Evolutionary conservation across 352 stramenopile species (phyloP).

Genomic region (Blastocystis hominis): DNA sequence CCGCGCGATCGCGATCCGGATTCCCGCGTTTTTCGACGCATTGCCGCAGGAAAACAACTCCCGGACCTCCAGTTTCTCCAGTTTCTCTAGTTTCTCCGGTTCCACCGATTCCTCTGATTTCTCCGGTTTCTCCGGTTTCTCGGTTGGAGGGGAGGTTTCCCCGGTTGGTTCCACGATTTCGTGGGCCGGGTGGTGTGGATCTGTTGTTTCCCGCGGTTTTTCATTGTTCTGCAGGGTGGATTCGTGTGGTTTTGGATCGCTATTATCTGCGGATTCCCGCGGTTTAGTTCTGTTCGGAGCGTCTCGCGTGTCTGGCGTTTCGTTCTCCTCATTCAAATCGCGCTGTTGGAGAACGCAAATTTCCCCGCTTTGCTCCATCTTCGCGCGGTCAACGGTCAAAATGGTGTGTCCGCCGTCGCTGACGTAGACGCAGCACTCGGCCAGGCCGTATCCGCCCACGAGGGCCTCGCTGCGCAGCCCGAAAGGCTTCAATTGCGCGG

Average conservation of each 20-base stretch:
- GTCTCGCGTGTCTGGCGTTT: slow-evolving; percentile 64
- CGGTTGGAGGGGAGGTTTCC: too few relatives aligned
- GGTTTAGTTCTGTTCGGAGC: slow-evolving; percentile 73
- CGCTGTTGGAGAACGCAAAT: too few relatives aligned
- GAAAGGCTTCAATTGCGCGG: slow-evolving; percentile 74
- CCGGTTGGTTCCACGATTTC: not conserved
- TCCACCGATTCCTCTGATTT: too few relatives aligned
- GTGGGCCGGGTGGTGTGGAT: slow-evolving; percentile 29
- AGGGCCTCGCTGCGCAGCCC: slow-evolving; percentile 77
- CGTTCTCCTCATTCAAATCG: too few relatives aligned
- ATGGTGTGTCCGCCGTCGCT: slow-evolving; percentile 78
- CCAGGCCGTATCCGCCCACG: slow-evolving; percentile 90
- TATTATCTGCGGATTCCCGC: not conserved
- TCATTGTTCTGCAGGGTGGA: slow-evolving; percentile 76
- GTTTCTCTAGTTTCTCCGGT: too few relatives aligned
- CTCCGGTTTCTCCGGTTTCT: too few relatives aligned
- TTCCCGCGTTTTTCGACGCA: slow-evolving; percentile 68
- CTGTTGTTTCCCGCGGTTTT: not conserved
- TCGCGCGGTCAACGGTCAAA: slow-evolving; percentile 69
- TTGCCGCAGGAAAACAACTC: slow-evolving; percentile 85
- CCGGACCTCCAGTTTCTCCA: too few relatives aligned
- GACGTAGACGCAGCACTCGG: slow-evolving; percentile 95
- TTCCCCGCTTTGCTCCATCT: too few relatives aligned
- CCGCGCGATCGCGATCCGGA: slow-evolving; percentile 85
- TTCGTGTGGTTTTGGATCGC: not conserved